These are phyloP conservation scores for Fusarium austroafricanum DNA, from an alignment of 2,329 filamentous ascomycete genomes.

Conservation along the genomic window DNA sequence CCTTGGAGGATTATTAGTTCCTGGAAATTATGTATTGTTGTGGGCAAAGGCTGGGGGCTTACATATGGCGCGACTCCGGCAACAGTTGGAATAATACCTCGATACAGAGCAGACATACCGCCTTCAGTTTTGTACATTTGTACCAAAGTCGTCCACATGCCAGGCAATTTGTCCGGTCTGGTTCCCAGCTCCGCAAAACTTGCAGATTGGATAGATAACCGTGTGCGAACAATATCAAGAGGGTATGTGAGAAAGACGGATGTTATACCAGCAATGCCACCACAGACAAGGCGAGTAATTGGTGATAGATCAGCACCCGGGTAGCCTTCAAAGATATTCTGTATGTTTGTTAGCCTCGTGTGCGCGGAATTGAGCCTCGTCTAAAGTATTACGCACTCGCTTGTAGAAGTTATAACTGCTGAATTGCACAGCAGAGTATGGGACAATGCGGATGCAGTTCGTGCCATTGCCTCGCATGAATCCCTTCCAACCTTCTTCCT, in stretches of 20 bases:
- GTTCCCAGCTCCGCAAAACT: conserved; percentile 83
- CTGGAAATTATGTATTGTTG: neutral
- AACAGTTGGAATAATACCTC: conserved; percentile 92
- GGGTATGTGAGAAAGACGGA: conserved; percentile 96
- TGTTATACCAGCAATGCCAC: conserved; percentile 91
- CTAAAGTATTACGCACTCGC: conserved; percentile 66
- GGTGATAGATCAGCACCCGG: conserved; percentile 81
- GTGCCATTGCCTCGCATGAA: conserved; percentile 99
- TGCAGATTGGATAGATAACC: conserved; percentile 96
- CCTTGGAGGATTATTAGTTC: conserved; percentile 58
- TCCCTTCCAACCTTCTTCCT: conserved; percentile 94
- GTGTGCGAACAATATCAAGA: conserved; percentile 95
- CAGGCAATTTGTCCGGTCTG: conserved; percentile 77
- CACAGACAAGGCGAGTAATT: conserved; percentile 83
- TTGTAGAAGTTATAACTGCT: conserved; percentile 99
- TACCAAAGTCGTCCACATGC: conserved; percentile 88
- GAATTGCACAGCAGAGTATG: conserved; percentile 98
- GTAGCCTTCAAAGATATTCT: conserved; percentile 80
- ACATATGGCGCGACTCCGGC: conserved; percentile 96
- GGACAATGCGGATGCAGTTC: conserved; percentile 97
- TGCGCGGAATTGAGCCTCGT: too few species aligned
- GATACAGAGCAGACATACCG: conserved; percentile 85
- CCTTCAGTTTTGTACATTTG: conserved; percentile 93
- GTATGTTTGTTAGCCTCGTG: conserved; percentile 11
- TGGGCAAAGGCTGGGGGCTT: conserved; percentile 42